Evolutionary conservation across 2,329 filamentous ascomycete species (phyloP).

Genomic region (Alternaria sp.): DNA sequence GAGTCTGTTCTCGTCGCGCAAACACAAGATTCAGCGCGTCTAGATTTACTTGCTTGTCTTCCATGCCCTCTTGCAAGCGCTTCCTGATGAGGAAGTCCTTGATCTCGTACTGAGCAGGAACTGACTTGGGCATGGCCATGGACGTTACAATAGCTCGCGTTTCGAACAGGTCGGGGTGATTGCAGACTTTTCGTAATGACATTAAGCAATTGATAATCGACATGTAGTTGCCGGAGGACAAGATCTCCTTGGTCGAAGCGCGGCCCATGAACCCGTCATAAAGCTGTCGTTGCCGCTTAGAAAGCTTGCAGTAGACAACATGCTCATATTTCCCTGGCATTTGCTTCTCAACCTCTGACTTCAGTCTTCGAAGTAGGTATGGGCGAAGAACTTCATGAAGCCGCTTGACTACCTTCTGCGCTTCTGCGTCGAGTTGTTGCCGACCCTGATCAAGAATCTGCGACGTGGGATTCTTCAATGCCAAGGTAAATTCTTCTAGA

Average conservation of each 20-base stretch:
- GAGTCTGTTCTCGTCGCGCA: constrained; percentile 68
- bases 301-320: constrained; percentile 92
- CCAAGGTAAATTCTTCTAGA: constrained; percentile 93
- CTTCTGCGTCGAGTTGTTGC: constrained; percentile 93
- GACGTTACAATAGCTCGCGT: constrained; percentile 97
- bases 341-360: constrained; percentile 97
- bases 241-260: constrained; percentile 84
- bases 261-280: constrained; percentile 97
- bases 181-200: constrained; percentile 97
- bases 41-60: constrained; percentile 72
- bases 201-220: constrained; percentile 98
- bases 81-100: constrained; percentile 75
- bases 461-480: constrained; percentile 93
- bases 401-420: constrained; percentile 88
- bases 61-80: constrained; percentile 68
- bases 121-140: constrained; percentile 86
- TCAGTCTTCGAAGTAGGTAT: constrained; percentile 87
- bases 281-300: constrained; percentile 91
- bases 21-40: constrained; percentile 83
- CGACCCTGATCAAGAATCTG: constrained; percentile 95
- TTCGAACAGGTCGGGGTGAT: constrained; percentile 96
- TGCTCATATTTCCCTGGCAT: constrained; percentile 99
- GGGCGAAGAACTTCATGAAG: constrained; percentile 93
- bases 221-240: constrained; percentile 92
- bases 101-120: constrained; percentile 75